A percentile compares a stretch with the other conserved stretches of the same genome.
Conservation (phyloP, 352 stramenopile species). For the Phytophthora fragariaefolia region DNA sequence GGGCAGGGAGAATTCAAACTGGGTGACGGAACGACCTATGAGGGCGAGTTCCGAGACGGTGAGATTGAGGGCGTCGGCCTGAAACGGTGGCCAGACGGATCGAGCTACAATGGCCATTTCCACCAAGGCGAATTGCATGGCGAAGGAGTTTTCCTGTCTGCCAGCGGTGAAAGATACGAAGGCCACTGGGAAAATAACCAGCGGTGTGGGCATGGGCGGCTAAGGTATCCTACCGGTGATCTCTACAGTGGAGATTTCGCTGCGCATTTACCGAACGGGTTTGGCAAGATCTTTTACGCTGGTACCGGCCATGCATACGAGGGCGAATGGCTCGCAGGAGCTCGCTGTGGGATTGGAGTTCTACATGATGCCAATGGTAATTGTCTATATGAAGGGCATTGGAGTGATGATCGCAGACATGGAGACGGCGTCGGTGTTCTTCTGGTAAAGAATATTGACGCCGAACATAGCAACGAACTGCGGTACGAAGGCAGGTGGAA, state of each 20-base stretch:
- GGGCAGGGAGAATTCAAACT: constrained; percentile 52
- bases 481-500: constrained; percentile 34
- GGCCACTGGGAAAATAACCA: constrained; percentile 64
- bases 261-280: constrained; percentile 48
- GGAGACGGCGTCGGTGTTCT: constrained; percentile 37
- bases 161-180: constrained; percentile 58
- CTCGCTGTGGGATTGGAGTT: constrained; percentile 30
- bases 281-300: constrained; percentile 39
- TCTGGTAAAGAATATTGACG: not conserved
- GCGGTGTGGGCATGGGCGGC: constrained; percentile 45
- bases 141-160: constrained; percentile 51
- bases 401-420: constrained; percentile 39
- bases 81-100: constrained; percentile 58
- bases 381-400: constrained; percentile 55
- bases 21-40: constrained; percentile 42
- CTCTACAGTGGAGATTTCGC: constrained; percentile 56
- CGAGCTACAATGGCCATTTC: constrained; percentile 70
- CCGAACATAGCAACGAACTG: constrained; percentile 3
- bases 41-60: constrained; percentile 60
- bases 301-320: constrained; percentile 36
- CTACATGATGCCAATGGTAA: constrained; percentile 18
- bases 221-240: constrained; percentile 37
- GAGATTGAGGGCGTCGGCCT: constrained; percentile 71
- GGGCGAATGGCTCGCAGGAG: constrained; percentile 50
- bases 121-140: constrained; percentile 57